Evolutionary conservation across 139 green algal genomes (phyloP).

Genomic region (Monoraphidium neglectum): DNA sequence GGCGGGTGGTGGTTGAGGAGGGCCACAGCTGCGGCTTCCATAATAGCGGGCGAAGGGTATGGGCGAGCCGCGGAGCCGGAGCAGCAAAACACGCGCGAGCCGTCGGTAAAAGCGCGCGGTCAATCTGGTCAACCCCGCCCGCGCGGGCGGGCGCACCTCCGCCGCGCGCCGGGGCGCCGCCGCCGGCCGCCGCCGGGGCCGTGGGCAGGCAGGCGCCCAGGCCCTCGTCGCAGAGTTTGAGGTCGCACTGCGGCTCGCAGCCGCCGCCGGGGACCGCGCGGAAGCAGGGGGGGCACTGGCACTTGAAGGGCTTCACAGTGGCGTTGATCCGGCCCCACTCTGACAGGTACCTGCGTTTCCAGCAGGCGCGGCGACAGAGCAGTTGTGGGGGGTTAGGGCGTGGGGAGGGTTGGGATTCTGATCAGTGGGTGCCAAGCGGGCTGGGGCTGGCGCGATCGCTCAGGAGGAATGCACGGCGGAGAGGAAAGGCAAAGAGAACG

Average conservation of each 20-base stretch:
- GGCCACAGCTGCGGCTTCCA: neutral
- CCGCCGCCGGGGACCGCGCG: conserved; percentile 20
- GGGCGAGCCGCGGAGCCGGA: too few species aligned
- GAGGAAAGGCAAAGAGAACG: too few species aligned
- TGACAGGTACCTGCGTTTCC: conserved; percentile 28
- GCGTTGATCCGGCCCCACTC: conserved; percentile 26
- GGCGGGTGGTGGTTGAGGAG: too few species aligned
- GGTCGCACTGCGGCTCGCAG: conserved; percentile 61
- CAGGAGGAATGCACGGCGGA: too few species aligned
- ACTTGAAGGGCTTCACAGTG: conserved; percentile 26
- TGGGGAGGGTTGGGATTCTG: too few species aligned
- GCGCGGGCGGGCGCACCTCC: neutral
- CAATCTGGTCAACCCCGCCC: too few species aligned
- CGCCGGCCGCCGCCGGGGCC: neutral
- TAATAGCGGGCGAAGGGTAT: neutral
- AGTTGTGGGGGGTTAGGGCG: too few species aligned
- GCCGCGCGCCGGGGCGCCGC: neutral
- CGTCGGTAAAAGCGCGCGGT: too few species aligned
- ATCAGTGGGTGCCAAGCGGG: too few species aligned
- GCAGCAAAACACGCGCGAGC: too few species aligned
- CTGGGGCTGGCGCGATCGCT: too few species aligned
- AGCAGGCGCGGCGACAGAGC: too few species aligned
- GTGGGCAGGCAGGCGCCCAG: conserved; percentile 30
- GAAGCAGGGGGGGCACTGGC: conserved; percentile 66
- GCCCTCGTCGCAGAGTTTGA: conserved; percentile 51